Percentiles rank a stretch among this genome's conserved stretches.
Conservation (phyloP, 2,329 filamentous ascomycete genomes). For the Botryotinia calthae region DNA sequence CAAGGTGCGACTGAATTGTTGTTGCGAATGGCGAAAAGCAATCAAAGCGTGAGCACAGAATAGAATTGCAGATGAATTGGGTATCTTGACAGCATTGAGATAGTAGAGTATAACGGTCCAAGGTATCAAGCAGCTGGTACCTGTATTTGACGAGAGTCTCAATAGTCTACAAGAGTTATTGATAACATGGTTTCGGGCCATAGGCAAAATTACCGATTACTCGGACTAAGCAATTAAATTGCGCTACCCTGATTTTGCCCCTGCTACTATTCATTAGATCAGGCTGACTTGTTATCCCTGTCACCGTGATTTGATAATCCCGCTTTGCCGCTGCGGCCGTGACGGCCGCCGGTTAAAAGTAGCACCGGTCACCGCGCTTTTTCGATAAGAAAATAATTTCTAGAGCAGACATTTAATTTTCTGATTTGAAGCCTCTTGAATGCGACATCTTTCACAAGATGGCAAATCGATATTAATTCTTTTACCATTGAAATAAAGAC, state of each 20-base stretch:
- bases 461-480: background rate
- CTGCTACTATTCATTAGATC: background rate
- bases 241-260: background rate
- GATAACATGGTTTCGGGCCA: conserved; percentile 11
- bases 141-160: background rate
- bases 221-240: conserved; percentile 11
- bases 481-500: background rate
- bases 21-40: background rate
- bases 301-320: background rate
- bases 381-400: conserved; percentile 21
- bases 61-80: background rate
- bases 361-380: background rate
- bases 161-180: background rate
- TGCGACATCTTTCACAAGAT: conserved; percentile 9
- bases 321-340: background rate
- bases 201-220: conserved; percentile 13
- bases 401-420: conserved; percentile 6
- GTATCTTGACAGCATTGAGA: conserved; percentile 15
- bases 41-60: background rate
- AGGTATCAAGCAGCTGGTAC: background rate
- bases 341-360: conserved; percentile 6
- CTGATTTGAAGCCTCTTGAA: background rate
- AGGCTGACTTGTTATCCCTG: background rate
- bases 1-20: conserved; percentile 10
- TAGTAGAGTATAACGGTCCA: background rate